Evolutionary conservation across 2,329 filamentous ascomycete genomes (phyloP).

Genomic region (Davidsoniella virescens): DNA sequence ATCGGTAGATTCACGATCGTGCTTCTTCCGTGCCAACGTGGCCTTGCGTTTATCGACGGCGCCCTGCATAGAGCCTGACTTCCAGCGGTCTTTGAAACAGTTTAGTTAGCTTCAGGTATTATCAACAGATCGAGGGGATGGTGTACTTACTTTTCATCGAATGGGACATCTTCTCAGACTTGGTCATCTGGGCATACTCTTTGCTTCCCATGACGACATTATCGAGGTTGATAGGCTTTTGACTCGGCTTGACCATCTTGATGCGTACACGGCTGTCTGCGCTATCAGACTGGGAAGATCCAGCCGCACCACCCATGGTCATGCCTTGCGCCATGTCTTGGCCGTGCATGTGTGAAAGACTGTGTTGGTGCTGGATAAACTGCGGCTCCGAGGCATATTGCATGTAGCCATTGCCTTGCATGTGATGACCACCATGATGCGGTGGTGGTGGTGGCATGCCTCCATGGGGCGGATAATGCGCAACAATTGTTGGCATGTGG

Average conservation of each 20-base stretch:
- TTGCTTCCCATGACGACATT: constrained; percentile 21
- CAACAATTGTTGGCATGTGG: constrained; percentile 10
- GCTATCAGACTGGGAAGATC: background rate
- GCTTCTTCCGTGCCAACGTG: constrained; percentile 43
- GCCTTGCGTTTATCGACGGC: constrained; percentile 46
- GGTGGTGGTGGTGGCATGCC: background rate
- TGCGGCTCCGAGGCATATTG: constrained; percentile 2
- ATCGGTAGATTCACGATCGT: constrained; percentile 24
- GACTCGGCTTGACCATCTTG: constrained; percentile 12
- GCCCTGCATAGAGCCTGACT: constrained; percentile 41
- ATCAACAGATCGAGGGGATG: background rate
- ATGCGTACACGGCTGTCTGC: constrained; percentile 8
- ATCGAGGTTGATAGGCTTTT: constrained; percentile 11
- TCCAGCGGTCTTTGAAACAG: constrained; percentile 35
- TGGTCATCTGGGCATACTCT: constrained; percentile 45
- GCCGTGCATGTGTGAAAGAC: background rate
- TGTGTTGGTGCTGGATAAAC: constrained; percentile 4
- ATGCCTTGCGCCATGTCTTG: background rate
- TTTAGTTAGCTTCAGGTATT: constrained; percentile 15
- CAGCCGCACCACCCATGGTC: background rate
- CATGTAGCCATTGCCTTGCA: background rate
- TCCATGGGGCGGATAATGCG: constrained; percentile 7
- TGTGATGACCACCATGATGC: constrained; percentile 1
- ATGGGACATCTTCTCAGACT: constrained; percentile 49
- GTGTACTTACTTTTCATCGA: constrained; percentile 43